Base-by-base conservation (phyloP, 2,329 filamentous ascomycete species). In the Phaeosphaeria sp. region DNA sequence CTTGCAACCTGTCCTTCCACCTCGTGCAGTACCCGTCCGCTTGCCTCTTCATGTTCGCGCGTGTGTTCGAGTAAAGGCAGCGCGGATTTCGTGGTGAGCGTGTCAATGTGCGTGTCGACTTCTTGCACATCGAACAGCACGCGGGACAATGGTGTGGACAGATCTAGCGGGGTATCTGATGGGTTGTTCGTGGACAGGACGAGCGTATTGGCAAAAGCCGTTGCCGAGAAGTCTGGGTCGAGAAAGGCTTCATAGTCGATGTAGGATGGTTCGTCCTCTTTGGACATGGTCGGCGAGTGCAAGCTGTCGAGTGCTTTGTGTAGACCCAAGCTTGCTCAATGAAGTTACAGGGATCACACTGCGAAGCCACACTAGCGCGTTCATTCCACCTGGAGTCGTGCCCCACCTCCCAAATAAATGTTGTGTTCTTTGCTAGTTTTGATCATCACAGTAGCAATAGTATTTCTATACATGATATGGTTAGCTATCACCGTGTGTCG, bases 51-150 rank as follows among this genome's bases (percentile, higher is more conserved):
- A 75, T 95, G 91, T 44, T 86, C 81, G 59, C 88, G 84, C 2
- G 93, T 96, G 77, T 97, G 86, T 27, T 88, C 82, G 20, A 99
- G 85, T 25, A 99, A 55, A 8, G 93, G 91, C 0, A 94, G 81
- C 2, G 95, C 93, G 25, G 89, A 91, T 62, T 91, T 89, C 2
- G 93, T 95, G 6, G 94, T 96, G 42, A 98, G 85, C 3, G 87
- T 86, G 76, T 99, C 92, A 63, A 99, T 97, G 74, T 96, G 93
- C 0, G 93, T 96, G 79, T 98, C 94, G 65, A 99, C 90, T 78
- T 98, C 95, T 75, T 98, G 95, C 2, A 95, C 89, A 78, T 99
- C 95, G 79, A 99, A 99, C 6, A 98, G 87, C 5, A 97, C 93
- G 53, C 92, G 88, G 5, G 93, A 97, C 48, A 99, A 85, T 2